These are phyloP conservation scores for Colletotrichum kahawae DNA, from an alignment of 2,329 filamentous ascomycete genomes.

Conservation along the genomic window DNA sequence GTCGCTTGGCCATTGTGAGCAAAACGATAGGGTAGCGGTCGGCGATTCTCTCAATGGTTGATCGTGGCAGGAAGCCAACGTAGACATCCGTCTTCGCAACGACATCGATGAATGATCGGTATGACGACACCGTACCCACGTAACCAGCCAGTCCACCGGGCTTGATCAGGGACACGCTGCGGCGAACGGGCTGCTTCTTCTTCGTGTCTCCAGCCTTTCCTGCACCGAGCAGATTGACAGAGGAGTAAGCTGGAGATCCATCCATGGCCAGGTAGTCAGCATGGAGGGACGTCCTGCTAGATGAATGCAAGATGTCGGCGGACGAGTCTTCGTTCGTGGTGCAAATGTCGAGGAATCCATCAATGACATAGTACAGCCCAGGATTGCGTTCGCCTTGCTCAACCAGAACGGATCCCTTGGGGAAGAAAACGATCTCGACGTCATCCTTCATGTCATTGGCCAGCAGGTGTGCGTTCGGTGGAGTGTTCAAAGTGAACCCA, in stretches of 20 bases:
- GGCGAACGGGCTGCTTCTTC: constrained; percentile 53
- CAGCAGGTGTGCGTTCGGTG: constrained; percentile 69
- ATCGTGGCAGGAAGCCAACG: constrained; percentile 89
- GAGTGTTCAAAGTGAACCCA: constrained; percentile 63
- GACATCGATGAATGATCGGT: constrained; percentile 95
- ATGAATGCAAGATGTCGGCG: constrained; percentile 44
- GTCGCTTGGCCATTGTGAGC: constrained; percentile 92
- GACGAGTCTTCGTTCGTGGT: constrained; percentile 71
- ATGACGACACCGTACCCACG: constrained; percentile 91
- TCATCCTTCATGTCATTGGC: constrained; percentile 87
- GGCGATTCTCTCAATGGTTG: constrained; percentile 87
- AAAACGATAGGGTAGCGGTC: constrained; percentile 92
- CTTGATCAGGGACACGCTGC: constrained; percentile 89
- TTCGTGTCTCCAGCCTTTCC: constrained; percentile 40
- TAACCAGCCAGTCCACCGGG: constrained; percentile 95
- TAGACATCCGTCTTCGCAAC: constrained; percentile 98
- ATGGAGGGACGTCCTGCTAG: constrained; percentile 35
- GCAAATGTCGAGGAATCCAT: constrained; percentile 94
- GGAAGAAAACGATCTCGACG: constrained; percentile 96
- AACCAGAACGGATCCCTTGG: constrained; percentile 90
- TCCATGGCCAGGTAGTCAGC: constrained; percentile 6
- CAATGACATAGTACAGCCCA: constrained; percentile 95
- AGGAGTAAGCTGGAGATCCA: constrained; percentile 13
- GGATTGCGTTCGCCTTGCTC: constrained; percentile 98
- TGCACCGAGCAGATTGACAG: constrained; percentile 25